Conservation (phyloP, 495 filamentous ascomycete genomes). For the Mytilinidion resinicola region DNA sequence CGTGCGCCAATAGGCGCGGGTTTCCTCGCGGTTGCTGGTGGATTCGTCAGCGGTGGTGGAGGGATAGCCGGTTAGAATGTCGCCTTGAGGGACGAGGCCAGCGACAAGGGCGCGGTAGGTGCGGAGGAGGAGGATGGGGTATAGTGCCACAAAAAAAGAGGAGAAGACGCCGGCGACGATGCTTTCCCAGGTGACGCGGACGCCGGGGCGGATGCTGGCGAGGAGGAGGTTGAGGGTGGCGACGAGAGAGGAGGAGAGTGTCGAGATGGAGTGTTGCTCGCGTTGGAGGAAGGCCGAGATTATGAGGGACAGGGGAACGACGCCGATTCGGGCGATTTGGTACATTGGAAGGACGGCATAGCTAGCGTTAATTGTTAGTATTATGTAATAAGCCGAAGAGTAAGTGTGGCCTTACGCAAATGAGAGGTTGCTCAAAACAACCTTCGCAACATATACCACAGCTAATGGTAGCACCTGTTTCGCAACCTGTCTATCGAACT, state of each 20-base stretch:
- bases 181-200: constrained; percentile 43
- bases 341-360: constrained; percentile 47
- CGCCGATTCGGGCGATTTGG: constrained; percentile 42
- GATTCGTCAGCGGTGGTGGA: constrained; percentile 10
- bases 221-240: constrained; percentile 45
- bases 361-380: constrained; percentile 23
- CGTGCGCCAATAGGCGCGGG: constrained; percentile 42
- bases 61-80: constrained; percentile 23
- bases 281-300: constrained; percentile 41
- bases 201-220: constrained; percentile 37
- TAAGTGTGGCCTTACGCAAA: constrained; percentile 38
- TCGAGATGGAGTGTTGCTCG: constrained; percentile 40
- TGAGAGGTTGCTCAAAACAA: constrained; percentile 46
- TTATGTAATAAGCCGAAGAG: background rate
- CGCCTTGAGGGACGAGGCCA: constrained; percentile 26
- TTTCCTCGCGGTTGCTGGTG: constrained; percentile 35
- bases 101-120: constrained; percentile 40
- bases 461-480: constrained; percentile 42
- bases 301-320: constrained; percentile 41
- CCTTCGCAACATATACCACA: constrained; percentile 42
- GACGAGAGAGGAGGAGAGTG: constrained; percentile 45
- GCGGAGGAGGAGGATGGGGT: constrained; percentile 43
- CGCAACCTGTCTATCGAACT: constrained; percentile 40
- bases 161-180: constrained; percentile 48
- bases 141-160: constrained; percentile 45